Conservation (phyloP, 495 filamentous ascomycete species). For the Penicillium desertorum region DNA sequence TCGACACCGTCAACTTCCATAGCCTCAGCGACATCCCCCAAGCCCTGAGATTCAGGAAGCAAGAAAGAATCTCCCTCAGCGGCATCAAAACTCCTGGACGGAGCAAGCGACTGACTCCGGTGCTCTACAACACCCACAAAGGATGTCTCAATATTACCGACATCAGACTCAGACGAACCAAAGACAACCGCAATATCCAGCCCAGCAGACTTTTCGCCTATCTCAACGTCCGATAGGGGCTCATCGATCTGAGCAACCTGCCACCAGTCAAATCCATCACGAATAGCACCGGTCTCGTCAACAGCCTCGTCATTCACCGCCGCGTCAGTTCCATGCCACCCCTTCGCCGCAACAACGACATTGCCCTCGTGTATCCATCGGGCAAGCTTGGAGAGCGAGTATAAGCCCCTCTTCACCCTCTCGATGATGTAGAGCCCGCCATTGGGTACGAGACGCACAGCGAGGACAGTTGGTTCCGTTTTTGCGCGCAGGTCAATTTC, state of each 20-base stretch:
- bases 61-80: constrained; percentile 9
- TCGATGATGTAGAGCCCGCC: constrained; percentile 70
- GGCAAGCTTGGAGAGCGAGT: constrained; percentile 68
- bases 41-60: constrained; percentile 18
- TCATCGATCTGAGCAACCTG: constrained; percentile 40
- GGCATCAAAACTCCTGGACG: constrained; percentile 4
- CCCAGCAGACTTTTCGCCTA: constrained; percentile 27
- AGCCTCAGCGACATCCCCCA: constrained; percentile 5
- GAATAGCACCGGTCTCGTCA: constrained; percentile 23
- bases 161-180: constrained; percentile 17
- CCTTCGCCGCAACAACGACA: constrained; percentile 36
- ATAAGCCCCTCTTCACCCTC: constrained; percentile 62
- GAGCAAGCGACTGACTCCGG: constrained; percentile 23
- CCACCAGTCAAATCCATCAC: constrained; percentile 38
- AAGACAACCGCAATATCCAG: constrained; percentile 39
- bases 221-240: constrained; percentile 24
- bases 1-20: constrained; percentile 23
- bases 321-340: constrained; percentile 39
- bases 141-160: constrained; percentile 12
- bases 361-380: constrained; percentile 55
- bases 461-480: constrained; percentile 52
- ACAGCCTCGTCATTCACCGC: constrained; percentile 38
- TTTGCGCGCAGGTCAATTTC: constrained; percentile 50
- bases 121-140: constrained; percentile 27
- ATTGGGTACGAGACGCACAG: constrained; percentile 61